Evolutionary conservation across 2,329 filamentous ascomycete species (phyloP).

Genomic region (Tolypocladium ovalisporum): DNA sequence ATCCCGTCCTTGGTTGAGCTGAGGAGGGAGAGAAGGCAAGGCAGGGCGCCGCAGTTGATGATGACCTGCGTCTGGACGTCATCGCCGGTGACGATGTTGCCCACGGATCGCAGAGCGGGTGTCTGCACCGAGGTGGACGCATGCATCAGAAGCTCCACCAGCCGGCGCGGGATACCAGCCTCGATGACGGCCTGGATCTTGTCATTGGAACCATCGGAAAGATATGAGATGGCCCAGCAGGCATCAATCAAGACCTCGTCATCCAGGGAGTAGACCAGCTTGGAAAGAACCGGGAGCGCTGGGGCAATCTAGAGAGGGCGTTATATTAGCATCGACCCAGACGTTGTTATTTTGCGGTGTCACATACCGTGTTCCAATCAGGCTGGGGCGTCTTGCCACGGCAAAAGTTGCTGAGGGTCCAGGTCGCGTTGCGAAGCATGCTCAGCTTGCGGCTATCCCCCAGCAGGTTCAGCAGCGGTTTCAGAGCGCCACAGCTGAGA

Average conservation of each 20-base stretch:
- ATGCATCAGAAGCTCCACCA: slow-evolving; percentile 96
- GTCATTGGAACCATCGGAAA: slow-evolving; percentile 95
- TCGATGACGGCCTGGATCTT: slow-evolving; percentile 99
- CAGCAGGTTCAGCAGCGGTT: slow-evolving; percentile 78
- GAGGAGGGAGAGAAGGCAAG: slow-evolving; percentile 83
- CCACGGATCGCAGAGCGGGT: slow-evolving; percentile 89
- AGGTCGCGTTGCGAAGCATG: slow-evolving; percentile 97
- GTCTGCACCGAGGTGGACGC: slow-evolving; percentile 97
- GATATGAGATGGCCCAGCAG: slow-evolving; percentile 98
- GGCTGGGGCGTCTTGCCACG: slow-evolving; percentile 98
- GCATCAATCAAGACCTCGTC: slow-evolving; percentile 98
- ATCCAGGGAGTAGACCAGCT: slow-evolving; percentile 96
- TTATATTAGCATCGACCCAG: slow-evolving; percentile 5
- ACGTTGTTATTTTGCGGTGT: not conserved
- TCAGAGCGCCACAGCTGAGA: slow-evolving; percentile 78
- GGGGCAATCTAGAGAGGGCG: slow-evolving; percentile 62
- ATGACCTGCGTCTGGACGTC: slow-evolving; percentile 99
- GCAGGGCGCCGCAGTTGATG: slow-evolving; percentile 92
- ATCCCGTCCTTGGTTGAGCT: slow-evolving; percentile 98
- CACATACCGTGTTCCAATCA: slow-evolving; percentile 84
- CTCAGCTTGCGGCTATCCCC: slow-evolving; percentile 97
- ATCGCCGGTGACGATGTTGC: slow-evolving; percentile 97
- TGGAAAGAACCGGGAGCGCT: slow-evolving; percentile 86
- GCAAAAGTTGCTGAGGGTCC: slow-evolving; percentile 99
- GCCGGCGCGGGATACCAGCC: slow-evolving; percentile 87